Percentiles rank a stretch among this genome's conserved stretches.
These are phyloP conservation scores for Flaveria floridana DNA, from an alignment of 140 eudicot genomes.

Conservation along the genomic window DNA sequence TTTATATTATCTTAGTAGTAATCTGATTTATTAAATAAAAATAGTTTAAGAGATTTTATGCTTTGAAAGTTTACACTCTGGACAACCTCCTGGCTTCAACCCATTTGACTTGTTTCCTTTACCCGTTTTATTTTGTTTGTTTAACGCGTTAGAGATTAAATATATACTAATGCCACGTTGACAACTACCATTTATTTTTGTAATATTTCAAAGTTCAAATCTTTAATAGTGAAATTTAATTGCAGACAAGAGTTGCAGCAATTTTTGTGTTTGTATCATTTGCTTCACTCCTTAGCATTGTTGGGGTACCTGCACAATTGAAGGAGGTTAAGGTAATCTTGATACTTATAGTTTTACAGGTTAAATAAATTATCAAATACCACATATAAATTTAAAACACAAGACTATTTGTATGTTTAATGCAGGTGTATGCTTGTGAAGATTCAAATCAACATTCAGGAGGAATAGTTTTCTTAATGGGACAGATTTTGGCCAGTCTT, in stretches of 20 bases:
- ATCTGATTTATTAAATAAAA: not conserved
- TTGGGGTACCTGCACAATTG: conserved; percentile 74
- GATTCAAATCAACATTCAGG: conserved; percentile 77
- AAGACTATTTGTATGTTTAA: not conserved
- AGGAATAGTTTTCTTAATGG: conserved; percentile 63
- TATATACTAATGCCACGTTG: not conserved
- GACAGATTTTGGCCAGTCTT: conserved; percentile 78
- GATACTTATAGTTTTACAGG: not conserved
- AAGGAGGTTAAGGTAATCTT: conserved; percentile 76
- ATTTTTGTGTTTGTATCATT: conserved; percentile 77
- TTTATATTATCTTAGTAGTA: not conserved
- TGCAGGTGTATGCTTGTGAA: conserved; percentile 75
- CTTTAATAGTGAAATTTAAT: conserved; percentile 4
- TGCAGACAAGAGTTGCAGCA: conserved; percentile 89
- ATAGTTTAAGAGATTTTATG: not conserved
- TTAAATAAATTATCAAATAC: not conserved
- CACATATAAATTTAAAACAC: not conserved
- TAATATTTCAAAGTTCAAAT: not conserved
- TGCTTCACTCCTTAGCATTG: conserved; percentile 70
- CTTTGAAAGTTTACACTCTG: not conserved
- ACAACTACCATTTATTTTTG: not conserved
- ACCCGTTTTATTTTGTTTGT: not conserved
- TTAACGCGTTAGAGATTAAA: not conserved
- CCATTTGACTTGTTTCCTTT: not conserved
- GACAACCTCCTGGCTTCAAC: not conserved